Evolutionary conservation across 75 land plant species (phyloP).

Genomic region (Picea glauca): DNA sequence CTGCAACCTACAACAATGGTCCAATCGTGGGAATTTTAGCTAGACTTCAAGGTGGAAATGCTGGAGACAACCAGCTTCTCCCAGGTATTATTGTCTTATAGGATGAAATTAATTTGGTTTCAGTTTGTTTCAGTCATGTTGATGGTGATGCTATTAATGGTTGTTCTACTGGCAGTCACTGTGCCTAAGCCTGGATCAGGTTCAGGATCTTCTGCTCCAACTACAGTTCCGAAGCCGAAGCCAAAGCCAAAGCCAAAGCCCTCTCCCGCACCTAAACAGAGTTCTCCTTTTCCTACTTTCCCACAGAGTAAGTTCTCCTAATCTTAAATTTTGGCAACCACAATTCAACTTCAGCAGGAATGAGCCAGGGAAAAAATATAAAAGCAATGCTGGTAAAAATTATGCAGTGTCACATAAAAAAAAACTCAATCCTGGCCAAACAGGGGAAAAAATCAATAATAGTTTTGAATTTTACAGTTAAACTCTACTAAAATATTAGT

Average conservation of each 20-base stretch:
- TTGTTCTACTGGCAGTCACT: not conserved
- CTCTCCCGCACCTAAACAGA: constrained; percentile 7
- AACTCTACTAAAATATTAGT: not conserved
- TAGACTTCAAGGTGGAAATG: constrained; percentile 24
- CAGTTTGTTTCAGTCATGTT: constrained; percentile 6
- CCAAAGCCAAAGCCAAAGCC: not conserved
- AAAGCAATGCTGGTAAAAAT: not conserved
- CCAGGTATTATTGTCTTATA: constrained; percentile 25
- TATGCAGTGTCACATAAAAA: not conserved
- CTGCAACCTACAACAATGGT: constrained; percentile 88
- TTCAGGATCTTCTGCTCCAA: constrained; percentile 10
- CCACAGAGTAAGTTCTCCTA: not conserved
- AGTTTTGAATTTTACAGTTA: not conserved
- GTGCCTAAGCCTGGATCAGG: not conserved
- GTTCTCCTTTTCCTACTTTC: not conserved
- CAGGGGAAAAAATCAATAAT: not conserved
- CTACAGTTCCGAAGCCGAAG: not conserved
- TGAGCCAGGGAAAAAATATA: not conserved
- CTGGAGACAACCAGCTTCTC: constrained; percentile 40
- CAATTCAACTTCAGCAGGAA: not conserved
- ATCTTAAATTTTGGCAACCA: not conserved
- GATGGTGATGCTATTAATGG: not conserved
- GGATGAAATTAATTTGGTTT: not conserved
- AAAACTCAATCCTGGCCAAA: not conserved
- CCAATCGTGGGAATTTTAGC: constrained; percentile 86